Percentiles rank a stretch among this genome's conserved stretches.
phyloP scores from a whole-genome alignment of 306 rosid genomes.

The Dicorynia guianensis region DNA sequence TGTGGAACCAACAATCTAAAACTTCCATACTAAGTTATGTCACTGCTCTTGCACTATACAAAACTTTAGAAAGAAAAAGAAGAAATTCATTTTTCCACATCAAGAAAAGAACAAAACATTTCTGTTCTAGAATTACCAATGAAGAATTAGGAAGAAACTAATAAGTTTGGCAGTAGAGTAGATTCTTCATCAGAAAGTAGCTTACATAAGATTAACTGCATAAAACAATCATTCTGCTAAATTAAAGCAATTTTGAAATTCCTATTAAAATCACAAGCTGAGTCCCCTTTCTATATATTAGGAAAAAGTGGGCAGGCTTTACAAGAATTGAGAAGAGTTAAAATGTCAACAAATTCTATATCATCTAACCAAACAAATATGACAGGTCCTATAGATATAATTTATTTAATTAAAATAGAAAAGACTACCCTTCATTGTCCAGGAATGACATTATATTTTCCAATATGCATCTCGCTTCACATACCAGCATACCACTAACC shows the following conservation, averaged over 20 bases:
- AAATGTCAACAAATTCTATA: not conserved
- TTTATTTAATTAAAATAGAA: constrained; percentile 1
- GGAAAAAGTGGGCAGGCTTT: not conserved
- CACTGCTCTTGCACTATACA: constrained; percentile 13
- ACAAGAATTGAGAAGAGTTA: not conserved
- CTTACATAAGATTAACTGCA: constrained; percentile 9
- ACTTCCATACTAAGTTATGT: constrained; percentile 29
- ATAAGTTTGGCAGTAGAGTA: not conserved
- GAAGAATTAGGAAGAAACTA: constrained; percentile 11
- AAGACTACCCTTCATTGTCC: constrained; percentile 85
- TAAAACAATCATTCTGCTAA: not conserved
- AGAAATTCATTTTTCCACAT: not conserved
- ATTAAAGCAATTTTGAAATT: not conserved
- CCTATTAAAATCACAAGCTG: too few relatives aligned
- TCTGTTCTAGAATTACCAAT: constrained; percentile 18
- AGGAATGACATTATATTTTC: constrained; percentile 86
- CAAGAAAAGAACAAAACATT: constrained; percentile 26
- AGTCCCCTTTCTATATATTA: too few relatives aligned
- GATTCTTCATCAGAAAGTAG: constrained; percentile 25
- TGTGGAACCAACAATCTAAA: constrained; percentile 31
- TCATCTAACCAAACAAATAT: constrained; percentile 18
- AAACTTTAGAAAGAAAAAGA: constrained; percentile 25
- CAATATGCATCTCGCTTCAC: constrained; percentile 97
- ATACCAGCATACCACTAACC: constrained; percentile 95
- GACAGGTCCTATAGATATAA: not conserved